Percentiles rank a stretch among this genome's conserved stretches.
Conservation (phyloP, 345 rosid species). For the Camelina hispida region DNA sequence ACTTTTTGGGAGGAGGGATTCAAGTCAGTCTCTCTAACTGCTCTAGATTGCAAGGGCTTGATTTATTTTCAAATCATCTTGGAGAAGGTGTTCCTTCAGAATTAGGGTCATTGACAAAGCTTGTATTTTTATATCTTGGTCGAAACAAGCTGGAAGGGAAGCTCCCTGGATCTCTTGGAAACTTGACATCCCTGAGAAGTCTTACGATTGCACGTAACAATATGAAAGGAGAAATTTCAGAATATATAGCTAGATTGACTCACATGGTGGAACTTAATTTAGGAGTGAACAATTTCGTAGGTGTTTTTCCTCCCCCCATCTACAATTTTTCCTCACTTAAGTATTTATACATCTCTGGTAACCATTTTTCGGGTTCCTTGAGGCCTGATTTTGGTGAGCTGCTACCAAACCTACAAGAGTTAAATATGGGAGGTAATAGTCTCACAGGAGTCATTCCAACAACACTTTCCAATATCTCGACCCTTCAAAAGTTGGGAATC, state of each 20-base stretch:
- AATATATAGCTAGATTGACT: background rate
- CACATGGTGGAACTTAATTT: background rate
- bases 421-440: background rate
- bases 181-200: background rate
- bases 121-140: background rate
- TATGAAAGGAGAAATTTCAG: background rate
- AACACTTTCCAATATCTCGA: slow-evolving; percentile 8
- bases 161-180: background rate
- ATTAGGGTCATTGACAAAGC: background rate
- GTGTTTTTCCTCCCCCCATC: background rate
- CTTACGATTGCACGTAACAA: background rate
- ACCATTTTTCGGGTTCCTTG: background rate
- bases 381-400: background rate
- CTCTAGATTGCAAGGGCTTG: background rate
- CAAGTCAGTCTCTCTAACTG: background rate
- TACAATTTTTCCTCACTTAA: slow-evolving; percentile 7
- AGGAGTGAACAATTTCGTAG: background rate
- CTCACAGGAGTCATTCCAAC: background rate
- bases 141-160: background rate
- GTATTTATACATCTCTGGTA: background rate
- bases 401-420: background rate
- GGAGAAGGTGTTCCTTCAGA: background rate
- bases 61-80: background rate
- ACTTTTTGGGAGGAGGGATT: background rate
- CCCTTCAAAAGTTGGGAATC: background rate